A percentile compares a stretch with the other conserved stretches of the same genome.
Conservation (phyloP, 805 yeast genomes). For the Pichia manshurica region DNA sequence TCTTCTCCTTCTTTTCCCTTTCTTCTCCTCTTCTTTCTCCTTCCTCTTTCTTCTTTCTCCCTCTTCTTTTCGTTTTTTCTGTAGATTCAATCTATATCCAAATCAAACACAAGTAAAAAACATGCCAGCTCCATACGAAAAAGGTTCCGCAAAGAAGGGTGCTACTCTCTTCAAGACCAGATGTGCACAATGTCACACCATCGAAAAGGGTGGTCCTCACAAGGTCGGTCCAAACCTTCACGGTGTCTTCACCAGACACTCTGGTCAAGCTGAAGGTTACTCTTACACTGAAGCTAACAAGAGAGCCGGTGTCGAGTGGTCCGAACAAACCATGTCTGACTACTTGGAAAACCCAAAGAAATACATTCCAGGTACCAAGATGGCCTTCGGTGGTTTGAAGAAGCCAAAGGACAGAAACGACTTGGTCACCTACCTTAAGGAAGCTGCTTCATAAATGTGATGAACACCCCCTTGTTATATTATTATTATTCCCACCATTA, state of each 20-base stretch:
- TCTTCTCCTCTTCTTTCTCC: background rate
- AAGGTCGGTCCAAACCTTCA: conserved; percentile 98
- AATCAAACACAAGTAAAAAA: background rate
- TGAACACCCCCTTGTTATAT: background rate
- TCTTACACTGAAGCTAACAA: conserved; percentile 98
- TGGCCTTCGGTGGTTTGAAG: conserved; percentile 99
- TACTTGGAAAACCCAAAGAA: conserved; percentile 99
- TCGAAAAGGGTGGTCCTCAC: conserved; percentile 92
- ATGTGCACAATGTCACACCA: conserved; percentile 98
- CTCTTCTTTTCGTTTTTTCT: background rate
- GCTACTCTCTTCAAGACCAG: conserved; percentile 98
- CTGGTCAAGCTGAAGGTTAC: conserved; percentile 90
- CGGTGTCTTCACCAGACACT: conserved; percentile 87
- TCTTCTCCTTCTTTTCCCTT: background rate
- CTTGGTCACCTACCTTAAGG: conserved; percentile 75
- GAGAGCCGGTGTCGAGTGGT: conserved; percentile 89
- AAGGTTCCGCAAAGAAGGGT: conserved; percentile 83
- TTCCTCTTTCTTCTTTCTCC: background rate
- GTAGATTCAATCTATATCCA: too few relatives aligned
- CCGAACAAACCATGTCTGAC: conserved; percentile 81
- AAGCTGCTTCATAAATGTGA: conserved; percentile 27
- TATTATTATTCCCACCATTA: background rate
- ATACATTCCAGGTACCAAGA: conserved; percentile 99
- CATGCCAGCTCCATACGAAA: conserved; percentile 40
- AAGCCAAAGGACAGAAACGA: conserved; percentile 99